phyloP scores from a whole-genome alignment of 2,329 filamentous ascomycete species.

The Epichloe festucae region DNA sequence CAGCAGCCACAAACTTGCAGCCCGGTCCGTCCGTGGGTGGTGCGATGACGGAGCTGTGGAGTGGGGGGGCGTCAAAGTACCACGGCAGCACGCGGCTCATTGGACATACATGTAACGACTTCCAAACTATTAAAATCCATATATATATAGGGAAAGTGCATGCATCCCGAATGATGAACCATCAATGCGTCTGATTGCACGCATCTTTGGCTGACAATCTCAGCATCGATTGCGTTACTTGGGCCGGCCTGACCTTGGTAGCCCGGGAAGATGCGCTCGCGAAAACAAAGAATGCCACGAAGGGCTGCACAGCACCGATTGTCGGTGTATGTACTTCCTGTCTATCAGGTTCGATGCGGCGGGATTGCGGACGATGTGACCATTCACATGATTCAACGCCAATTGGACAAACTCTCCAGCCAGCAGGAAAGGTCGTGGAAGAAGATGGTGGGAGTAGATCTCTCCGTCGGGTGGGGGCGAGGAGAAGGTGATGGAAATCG shows the following conservation, averaged over 20 bases:
- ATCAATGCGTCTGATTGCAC: not conserved
- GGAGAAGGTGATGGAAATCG: not conserved
- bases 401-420: too few species aligned
- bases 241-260: too few species aligned
- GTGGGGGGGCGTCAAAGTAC: not conserved
- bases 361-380: too few species aligned
- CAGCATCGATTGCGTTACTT: too few species aligned
- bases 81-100: too few species aligned
- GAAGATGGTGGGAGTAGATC: not conserved
- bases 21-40: not conserved
- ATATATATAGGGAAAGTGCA: too few species aligned
- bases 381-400: too few species aligned
- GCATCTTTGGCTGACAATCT: not conserved
- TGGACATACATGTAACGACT: not conserved
- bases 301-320: too few species aligned
- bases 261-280: too few species aligned
- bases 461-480: not conserved
- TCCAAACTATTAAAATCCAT: not conserved
- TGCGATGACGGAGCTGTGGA: not conserved
- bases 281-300: too few species aligned
- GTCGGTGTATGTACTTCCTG: too few species aligned
- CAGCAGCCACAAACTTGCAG: not conserved
- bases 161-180: not conserved
- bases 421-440: not conserved
- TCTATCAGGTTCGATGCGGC: too few species aligned